Percentiles rank a stretch among this genome's conserved stretches.
Conservation (phyloP, 306 rosid genomes). For the Spatholobus suberectus region DNA sequence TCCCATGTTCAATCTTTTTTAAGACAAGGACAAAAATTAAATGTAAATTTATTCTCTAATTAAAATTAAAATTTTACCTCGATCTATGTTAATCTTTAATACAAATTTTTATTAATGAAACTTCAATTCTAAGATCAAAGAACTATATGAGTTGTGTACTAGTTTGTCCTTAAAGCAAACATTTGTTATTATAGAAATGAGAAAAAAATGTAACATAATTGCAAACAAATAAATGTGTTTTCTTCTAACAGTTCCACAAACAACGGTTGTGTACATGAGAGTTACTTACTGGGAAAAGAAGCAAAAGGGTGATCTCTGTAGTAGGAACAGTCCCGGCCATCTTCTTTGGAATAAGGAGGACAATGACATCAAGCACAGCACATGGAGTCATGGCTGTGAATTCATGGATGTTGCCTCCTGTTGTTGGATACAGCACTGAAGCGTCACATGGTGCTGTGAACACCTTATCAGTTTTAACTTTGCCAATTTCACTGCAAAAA, state of each 20-base stretch:
- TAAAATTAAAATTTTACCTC: too few relatives aligned
- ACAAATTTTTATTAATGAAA: too few relatives aligned
- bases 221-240: neutral
- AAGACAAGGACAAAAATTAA: neutral
- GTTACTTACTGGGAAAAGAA: constrained; percentile 53
- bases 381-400: constrained; percentile 89
- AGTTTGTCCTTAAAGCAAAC: neutral
- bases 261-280: neutral
- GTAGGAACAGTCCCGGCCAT: constrained; percentile 81
- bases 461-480: constrained; percentile 60
- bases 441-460: constrained; percentile 72
- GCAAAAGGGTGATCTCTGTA: constrained; percentile 68
- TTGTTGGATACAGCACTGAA: constrained; percentile 78
- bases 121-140: too few relatives aligned
- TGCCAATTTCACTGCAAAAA: constrained; percentile 71
- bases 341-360: constrained; percentile 81
- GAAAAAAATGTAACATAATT: neutral
- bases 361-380: constrained; percentile 86
- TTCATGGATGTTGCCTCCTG: constrained; percentile 86
- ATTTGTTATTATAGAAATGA: neutral
- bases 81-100: too few relatives aligned
- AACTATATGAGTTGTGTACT: neutral
- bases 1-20: neutral
- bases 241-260: neutral
- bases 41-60: neutral